phyloP scores from a whole-genome alignment of 75 land plant genomes.

The Adiantum capillusveneris region DNA sequence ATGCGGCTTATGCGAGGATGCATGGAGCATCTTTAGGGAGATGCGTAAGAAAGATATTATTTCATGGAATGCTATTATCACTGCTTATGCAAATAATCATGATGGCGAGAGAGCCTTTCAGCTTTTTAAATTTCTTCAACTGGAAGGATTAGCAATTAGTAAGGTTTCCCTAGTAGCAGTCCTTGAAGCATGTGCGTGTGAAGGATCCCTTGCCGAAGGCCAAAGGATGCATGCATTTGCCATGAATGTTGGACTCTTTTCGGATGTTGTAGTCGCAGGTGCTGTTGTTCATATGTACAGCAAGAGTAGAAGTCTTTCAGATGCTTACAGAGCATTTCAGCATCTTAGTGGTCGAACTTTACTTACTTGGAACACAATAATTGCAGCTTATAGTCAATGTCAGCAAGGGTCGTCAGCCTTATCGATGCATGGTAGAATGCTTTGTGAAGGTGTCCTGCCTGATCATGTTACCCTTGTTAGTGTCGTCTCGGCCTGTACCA shows the following conservation, averaged over 20 bases:
- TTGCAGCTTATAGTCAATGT: too few species aligned
- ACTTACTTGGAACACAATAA: too few species aligned
- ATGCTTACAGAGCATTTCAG: constrained; percentile 17
- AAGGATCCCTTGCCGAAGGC: not conserved
- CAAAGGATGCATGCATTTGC: not conserved
- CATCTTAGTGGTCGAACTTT: not conserved
- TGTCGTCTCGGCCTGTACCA: too few species aligned
- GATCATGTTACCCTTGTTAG: too few species aligned
- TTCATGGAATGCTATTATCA: constrained; percentile 49
- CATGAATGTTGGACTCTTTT: too few species aligned
- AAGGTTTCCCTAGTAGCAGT: constrained; percentile 3
- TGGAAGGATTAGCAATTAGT: not conserved
- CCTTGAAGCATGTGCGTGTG: not conserved
- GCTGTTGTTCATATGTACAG: constrained; percentile 11
- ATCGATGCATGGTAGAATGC: too few species aligned
- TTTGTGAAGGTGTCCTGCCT: too few species aligned
- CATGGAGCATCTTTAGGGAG: constrained; percentile 21
- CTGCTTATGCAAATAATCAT: constrained; percentile 38
- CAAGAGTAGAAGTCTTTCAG: constrained; percentile 8
- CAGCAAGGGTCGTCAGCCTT: too few species aligned
- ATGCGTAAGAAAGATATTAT: constrained; percentile 28
- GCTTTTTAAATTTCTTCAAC: not conserved
- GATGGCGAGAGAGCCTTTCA: not conserved
- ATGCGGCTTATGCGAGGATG: constrained; percentile 34
- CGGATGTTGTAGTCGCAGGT: too few species aligned